Percentiles rank a stretch among this genome's conserved stretches.
Conservation (phyloP, 768 basidiomycete species). For the Leccinum pellstonianum region DNA sequence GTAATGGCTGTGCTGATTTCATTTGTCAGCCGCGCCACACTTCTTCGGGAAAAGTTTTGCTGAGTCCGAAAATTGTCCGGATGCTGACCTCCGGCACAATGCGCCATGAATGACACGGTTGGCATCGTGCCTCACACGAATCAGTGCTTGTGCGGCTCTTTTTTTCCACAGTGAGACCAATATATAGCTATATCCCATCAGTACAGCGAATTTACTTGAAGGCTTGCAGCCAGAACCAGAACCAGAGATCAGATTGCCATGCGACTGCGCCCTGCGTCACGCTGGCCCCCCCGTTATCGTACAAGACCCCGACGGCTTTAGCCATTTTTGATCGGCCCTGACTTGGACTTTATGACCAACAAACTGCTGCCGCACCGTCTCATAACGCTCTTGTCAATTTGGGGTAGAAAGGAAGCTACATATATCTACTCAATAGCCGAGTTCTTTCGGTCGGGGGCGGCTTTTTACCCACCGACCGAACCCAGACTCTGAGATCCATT, state of each 20-base stretch:
- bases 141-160: background rate
- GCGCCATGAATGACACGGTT: background rate
- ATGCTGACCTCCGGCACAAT: background rate
- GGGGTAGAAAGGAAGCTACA: slow-evolving; percentile 11
- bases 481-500: slow-evolving; percentile 1
- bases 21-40: background rate
- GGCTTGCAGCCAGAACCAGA: background rate
- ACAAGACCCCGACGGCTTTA: background rate
- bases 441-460: slow-evolving; percentile 1
- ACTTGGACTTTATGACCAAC: slow-evolving; percentile 1
- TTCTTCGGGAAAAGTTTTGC: background rate
- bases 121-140: background rate
- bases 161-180: background rate
- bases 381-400: slow-evolving; percentile 19
- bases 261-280: background rate
- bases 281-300: background rate
- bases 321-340: slow-evolving; percentile 10
- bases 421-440: slow-evolving; percentile 15
- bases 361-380: slow-evolving; percentile 7
- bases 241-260: background rate
- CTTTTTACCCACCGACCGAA: slow-evolving; percentile 22
- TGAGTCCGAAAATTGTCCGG: background rate
- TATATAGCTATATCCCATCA: background rate
- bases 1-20: background rate
- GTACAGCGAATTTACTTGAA: background rate